Percentiles rank a stretch among this genome's conserved stretches.
These are phyloP conservation scores for Vaccinium darrowii DNA, from an alignment of 148 eudicot genomes.

Conservation along the genomic window DNA sequence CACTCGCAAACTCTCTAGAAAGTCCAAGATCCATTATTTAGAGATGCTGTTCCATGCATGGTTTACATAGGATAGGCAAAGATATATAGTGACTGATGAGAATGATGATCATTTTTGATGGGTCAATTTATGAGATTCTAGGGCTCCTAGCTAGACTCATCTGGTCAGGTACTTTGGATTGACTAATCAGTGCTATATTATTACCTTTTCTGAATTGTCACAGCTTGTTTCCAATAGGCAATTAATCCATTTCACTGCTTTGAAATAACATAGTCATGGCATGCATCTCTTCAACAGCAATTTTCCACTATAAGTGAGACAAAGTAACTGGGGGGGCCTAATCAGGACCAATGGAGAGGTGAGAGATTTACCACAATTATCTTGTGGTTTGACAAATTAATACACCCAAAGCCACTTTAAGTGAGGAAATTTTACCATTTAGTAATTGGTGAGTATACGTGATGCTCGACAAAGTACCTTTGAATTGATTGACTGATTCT, in stretches of 20 bases:
- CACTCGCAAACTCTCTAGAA: not conserved
- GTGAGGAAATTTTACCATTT: not conserved
- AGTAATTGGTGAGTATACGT: not conserved
- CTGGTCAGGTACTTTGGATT: not conserved
- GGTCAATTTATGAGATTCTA: not conserved
- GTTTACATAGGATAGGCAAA: not conserved
- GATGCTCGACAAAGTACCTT: not conserved
- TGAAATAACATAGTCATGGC: not conserved
- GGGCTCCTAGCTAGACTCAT: conserved; percentile 2
- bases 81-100: not conserved
- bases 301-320: not conserved
- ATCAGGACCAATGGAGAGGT: not conserved
- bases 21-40: not conserved
- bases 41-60: not conserved
- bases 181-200: not conserved
- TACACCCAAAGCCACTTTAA: not conserved
- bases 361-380: conserved; percentile 1
- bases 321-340: not conserved
- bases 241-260: not conserved
- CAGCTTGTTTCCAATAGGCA: not conserved
- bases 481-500: not conserved
- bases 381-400: not conserved
- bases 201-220: not conserved
- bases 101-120: not conserved
- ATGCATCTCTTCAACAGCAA: not conserved